Evolutionary conservation across 2,329 filamentous ascomycete species (phyloP), one percentile per base, ranked within the genome.

Genomic region (Colletotrichum chlorophyti): DNA sequence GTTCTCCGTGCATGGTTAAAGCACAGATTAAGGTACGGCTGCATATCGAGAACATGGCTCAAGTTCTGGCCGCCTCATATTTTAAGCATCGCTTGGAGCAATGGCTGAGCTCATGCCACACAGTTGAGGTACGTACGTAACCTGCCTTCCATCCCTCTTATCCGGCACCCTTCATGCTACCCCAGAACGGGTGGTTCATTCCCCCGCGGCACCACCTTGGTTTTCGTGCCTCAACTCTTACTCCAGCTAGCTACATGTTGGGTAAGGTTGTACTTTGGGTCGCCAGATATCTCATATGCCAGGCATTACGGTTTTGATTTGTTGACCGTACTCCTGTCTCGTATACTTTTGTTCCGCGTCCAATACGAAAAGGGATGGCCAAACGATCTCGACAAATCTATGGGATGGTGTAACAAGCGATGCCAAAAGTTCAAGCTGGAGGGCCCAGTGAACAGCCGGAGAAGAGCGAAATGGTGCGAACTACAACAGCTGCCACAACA

Each of bases 21-120:
- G 37, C 29, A 60, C 58, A 27, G 23, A 60, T 58, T 60, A 60
- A 53, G 46, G 47, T 58, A 60, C 43, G 41, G 58, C 53, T 60
- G 58, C 58, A 60, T 52, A n/a, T 19, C 42, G 29, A 26, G 12
- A 41, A 37, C 53, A 53, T 17, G 53, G 46, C 53, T 59, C 34
- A 41, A 58, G 19, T 15, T 35, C 54, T 42, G 48, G 50, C 37
- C 32, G 52, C 57, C 52, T 60, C 58, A 43, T 37, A n/a, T 32
- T 35, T n/a, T 29, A 52, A 38, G 32, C 46, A 42, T 43, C 21
- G 45, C 27, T 29, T 52, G 34, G 27, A 41, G 29, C 42, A 26
- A 35, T 27, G 37, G 40, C 26, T 27, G 24, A 38, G 29, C 34
- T 41, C 24, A 47, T 59, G 34, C 42, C 37, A 41, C 58, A 58